phyloP scores from a whole-genome alignment of 352 stramenopile genomes.

The Globisporangium carolinianum region DNA sequence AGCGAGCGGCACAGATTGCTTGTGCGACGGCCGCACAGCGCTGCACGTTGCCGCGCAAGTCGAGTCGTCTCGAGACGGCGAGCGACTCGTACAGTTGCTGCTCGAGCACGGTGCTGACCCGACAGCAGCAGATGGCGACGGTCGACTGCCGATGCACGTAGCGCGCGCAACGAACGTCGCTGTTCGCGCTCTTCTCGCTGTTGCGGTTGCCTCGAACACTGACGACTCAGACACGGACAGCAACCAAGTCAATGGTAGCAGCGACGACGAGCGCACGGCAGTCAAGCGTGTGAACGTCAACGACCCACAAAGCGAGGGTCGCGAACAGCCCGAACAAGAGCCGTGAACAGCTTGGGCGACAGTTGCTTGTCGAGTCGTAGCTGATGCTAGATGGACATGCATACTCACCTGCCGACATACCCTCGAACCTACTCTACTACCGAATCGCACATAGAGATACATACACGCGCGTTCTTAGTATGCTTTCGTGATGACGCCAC shows the following conservation, averaged over 20 bases:
- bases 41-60: conserved; percentile 2
- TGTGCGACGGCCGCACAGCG: conserved; percentile 1
- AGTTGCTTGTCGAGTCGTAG: not conserved
- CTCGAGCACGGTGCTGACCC: not conserved
- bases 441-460: no score
- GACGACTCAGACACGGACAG: not conserved
- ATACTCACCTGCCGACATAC: not conserved
- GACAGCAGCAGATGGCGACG: not conserved
- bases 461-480: no score
- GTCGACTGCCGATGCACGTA: not conserved
- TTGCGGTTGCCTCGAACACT: no score
- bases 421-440: not conserved
- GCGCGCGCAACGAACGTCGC: not conserved
- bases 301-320: not conserved
- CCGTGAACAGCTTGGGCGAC: not conserved
- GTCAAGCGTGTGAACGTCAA: not conserved
- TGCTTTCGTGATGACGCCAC: not conserved
- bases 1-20: not conserved
- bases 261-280: not conserved
- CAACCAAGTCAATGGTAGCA: not conserved
- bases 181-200: not conserved
- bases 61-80: not conserved
- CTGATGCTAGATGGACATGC: not conserved
- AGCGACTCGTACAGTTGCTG: not conserved
- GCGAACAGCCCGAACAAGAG: not conserved